These are phyloP conservation scores for Penicillium capsulatum DNA, from an alignment of 2,329 filamentous ascomycete genomes.

Conservation along the genomic window DNA sequence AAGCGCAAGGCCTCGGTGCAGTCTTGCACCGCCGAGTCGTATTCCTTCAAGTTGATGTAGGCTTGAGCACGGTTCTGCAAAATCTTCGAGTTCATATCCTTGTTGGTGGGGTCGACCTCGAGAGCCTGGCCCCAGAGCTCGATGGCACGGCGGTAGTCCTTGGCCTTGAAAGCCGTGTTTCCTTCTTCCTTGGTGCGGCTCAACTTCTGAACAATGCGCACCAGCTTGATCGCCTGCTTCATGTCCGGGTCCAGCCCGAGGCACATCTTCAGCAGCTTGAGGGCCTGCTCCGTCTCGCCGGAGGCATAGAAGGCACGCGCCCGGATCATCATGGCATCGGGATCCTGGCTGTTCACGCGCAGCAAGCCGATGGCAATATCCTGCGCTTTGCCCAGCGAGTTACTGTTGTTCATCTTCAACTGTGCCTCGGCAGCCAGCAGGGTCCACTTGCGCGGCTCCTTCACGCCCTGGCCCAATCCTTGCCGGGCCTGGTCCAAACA, in stretches of 20 bases:
- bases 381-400: conserved; percentile 85
- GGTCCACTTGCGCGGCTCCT: conserved; percentile 87
- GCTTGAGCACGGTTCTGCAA: conserved; percentile 90
- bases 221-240: conserved; percentile 79
- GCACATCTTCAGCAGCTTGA: conserved; percentile 87
- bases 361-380: conserved; percentile 86
- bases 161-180: conserved; percentile 83
- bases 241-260: conserved; percentile 88
- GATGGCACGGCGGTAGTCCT: conserved; percentile 73
- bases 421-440: conserved; percentile 88
- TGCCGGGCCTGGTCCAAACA: conserved; percentile 87
- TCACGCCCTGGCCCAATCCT: conserved; percentile 68
- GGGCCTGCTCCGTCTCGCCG: conserved; percentile 91
- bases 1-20: conserved; percentile 79
- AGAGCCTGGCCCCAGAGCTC: conserved; percentile 80
- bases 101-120: conserved; percentile 80
- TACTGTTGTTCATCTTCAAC: conserved; percentile 84
- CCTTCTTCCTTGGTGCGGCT: conserved; percentile 92
- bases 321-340: conserved; percentile 85
- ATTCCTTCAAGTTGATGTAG: conserved; percentile 74
- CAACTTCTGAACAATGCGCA: conserved; percentile 85
- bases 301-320: conserved; percentile 84
- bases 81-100: conserved; percentile 89
- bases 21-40: conserved; percentile 74
- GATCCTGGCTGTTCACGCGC: conserved; percentile 81